Evolutionary conservation across 2,329 filamentous ascomycete genomes (phyloP).

Genomic region (Ceratocystis lukuohia): DNA sequence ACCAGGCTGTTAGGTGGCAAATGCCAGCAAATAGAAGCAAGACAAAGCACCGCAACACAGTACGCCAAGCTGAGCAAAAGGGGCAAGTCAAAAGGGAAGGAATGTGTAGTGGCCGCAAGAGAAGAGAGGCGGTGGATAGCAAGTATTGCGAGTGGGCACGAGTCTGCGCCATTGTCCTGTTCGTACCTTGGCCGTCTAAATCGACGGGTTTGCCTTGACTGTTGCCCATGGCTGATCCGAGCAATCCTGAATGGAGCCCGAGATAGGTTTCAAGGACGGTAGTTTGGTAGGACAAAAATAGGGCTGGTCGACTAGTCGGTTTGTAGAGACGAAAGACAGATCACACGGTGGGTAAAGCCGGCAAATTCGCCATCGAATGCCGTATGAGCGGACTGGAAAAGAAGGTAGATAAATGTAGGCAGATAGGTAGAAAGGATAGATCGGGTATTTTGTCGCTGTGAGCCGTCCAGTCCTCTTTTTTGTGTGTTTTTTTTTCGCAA

Average conservation of each 20-base stretch:
- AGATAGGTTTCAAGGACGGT: not conserved
- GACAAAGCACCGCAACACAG: not conserved
- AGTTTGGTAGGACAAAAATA: not conserved
- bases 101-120: not conserved
- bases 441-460: too few relatives aligned
- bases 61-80: not conserved
- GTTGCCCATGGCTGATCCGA: conserved; percentile 54
- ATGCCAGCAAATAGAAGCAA: not conserved
- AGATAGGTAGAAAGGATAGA: not conserved
- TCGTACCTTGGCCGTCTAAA: conserved; percentile 76
- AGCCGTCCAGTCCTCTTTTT: too few relatives aligned
- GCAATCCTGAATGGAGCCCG: not conserved
- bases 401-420: too few relatives aligned
- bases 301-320: not conserved
- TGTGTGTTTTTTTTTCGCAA: not conserved
- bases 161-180: not conserved
- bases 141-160: not conserved
- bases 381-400: not conserved
- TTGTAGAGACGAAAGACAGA: not conserved
- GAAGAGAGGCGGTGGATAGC: not conserved
- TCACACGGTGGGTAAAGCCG: not conserved
- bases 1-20: not conserved
- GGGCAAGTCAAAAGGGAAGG: not conserved
- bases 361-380: not conserved
- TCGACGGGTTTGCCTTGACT: conserved; percentile 86